Conservation (phyloP, 2,329 filamentous ascomycete genomes). For the Salinomyces thailandicus region DNA sequence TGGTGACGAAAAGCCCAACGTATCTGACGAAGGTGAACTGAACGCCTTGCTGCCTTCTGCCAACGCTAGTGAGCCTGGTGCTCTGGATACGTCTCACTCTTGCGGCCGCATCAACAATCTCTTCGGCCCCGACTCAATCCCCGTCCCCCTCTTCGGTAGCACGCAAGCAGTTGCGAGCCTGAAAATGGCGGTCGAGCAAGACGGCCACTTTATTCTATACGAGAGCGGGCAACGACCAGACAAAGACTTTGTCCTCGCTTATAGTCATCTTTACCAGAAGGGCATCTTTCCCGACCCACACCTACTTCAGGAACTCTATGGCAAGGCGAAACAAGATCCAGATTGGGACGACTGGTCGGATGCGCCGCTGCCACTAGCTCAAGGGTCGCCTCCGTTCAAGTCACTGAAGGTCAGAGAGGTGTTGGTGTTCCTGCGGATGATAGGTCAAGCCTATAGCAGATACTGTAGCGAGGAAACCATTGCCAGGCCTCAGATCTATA, state of each 20-base stretch:
- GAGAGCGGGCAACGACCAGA: background rate
- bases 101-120: background rate
- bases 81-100: too few relatives aligned
- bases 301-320: background rate
- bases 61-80: too few relatives aligned
- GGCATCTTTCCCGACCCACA: background rate
- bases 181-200: background rate
- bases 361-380: background rate
- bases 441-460: background rate
- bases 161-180: background rate
- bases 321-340: too few relatives aligned
- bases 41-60: too few relatives aligned
- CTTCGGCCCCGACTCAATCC: constrained; percentile 1
- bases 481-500: background rate
- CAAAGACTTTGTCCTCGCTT: constrained; percentile 1
- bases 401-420: constrained; percentile 2
- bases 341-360: background rate
- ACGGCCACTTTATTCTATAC: background rate
- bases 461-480: background rate
- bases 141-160: background rate
- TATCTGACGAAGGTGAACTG: too few relatives aligned
- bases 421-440: constrained; percentile 1
- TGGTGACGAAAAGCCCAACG: too few relatives aligned
- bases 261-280: background rate
- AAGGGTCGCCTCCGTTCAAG: constrained; percentile 3